Percentiles rank a stretch among this genome's conserved stretches.
Conservation (phyloP, 768 basidiomycete species). For the Tylopilus sp. region DNA sequence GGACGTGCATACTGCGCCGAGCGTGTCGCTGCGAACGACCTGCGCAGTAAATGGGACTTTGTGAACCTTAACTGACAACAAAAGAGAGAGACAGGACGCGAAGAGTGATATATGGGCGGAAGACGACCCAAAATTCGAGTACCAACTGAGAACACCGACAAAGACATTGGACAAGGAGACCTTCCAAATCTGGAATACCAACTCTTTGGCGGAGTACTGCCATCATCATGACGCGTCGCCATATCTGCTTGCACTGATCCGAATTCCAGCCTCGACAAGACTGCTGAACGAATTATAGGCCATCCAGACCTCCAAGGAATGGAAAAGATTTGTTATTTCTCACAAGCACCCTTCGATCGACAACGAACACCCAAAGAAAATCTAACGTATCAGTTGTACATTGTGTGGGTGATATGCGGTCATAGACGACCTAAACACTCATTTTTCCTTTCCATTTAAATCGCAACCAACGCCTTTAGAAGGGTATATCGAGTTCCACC, state of each 20-base stretch:
- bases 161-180: constrained; percentile 11
- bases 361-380: no score
- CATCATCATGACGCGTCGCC: no score
- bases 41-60: constrained; percentile 4
- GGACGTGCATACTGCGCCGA: constrained; percentile 10
- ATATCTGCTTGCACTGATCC: no score
- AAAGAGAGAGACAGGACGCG: background rate
- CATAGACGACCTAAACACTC: background rate
- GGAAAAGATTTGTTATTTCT: no score
- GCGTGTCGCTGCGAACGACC: constrained; percentile 13
- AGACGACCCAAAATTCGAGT: constrained; percentile 1
- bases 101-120: constrained; percentile 5
- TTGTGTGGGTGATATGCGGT: constrained; percentile 10
- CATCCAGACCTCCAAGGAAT: no score
- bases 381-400: constrained; percentile 3
- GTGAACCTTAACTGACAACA: no score
- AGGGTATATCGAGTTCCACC: constrained; percentile 32
- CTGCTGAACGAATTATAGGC: no score
- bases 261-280: no score
- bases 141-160: background rate
- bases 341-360: no score
- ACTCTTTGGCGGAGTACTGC: background rate
- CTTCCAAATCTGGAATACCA: constrained; percentile 7
- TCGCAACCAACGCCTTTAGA: constrained; percentile 10
- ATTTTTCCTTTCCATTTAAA: background rate